Base-by-base conservation (phyloP, 805 yeast genomes). In the Starmerella gropengiesseri region DNA sequence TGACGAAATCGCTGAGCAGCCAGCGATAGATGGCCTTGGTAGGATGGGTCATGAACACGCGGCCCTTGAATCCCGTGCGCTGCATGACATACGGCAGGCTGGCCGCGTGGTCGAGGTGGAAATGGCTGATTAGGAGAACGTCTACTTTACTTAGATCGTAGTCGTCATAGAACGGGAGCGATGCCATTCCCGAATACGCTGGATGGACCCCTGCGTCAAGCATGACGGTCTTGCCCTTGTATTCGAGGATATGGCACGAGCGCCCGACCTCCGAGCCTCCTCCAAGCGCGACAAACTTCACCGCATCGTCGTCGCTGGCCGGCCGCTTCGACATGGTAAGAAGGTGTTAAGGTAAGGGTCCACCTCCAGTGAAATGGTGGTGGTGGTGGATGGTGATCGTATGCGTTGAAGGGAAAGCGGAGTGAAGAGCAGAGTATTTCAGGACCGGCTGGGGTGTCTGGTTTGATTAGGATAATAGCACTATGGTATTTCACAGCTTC, bases 211-310 rank as follows among this genome's bases (percentile, higher is more conserved):
- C 99, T 1, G 98, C 95, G 63, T 91, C 99, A 39, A 91, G 61
- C 98, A 91, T 91, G 38, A 91, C 79, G 5, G 89, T 87, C 57
- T 91, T 89, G 45, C 94, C 95, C 59, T 85, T 86, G 63, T 81
- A 91, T 52, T 82, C 87, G 25, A 91, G 68, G 33, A 91, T 78
- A 58, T 91, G 98, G 58, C 97, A 89, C 26, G 95, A 84, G 46
- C 99, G 66, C 3, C 99, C 99, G 6, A 91, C 99, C 60, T 91
- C 99, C 53, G 81, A 84, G 50, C 97, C 94, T n/a, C 97, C 99
- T 7, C 99, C 99, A 6, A 91, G 71, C 19, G 94, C 87, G 47
- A 82, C 75, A 65, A 91, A 91, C 58, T 74, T 75, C 47, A 81
- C 66, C 14, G 60, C 54, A 41, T 72, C 69, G 26, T 60, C 62